phyloP scores from a whole-genome alignment of 2,329 filamentous ascomycete species.

The Aspergillus chevalieri region DNA sequence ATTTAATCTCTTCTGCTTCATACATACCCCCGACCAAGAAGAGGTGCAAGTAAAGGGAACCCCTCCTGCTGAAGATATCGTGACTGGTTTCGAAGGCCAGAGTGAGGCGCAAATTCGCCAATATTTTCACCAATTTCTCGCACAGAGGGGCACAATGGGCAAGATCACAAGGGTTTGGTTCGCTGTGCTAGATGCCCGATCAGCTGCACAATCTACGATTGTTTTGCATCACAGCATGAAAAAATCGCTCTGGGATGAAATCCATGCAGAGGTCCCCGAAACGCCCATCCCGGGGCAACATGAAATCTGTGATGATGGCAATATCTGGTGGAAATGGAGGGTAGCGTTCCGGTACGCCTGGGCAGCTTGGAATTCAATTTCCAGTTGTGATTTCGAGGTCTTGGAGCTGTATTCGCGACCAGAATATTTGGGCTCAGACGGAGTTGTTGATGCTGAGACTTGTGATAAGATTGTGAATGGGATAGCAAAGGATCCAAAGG shows the following conservation, averaged over 20 bases:
- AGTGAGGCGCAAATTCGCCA: background rate
- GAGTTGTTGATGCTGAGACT: slow-evolving; percentile 1
- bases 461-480: background rate
- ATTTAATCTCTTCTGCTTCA: background rate
- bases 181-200: background rate
- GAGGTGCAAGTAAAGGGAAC: background rate
- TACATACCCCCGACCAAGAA: background rate
- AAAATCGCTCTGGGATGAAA: background rate
- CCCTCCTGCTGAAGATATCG: background rate
- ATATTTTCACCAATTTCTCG: background rate
- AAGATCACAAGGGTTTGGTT: background rate
- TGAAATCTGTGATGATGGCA: background rate
- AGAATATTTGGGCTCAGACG: background rate
- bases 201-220: background rate
- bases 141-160: background rate
- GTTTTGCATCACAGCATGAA: background rate
- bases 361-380: background rate
- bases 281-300: background rate
- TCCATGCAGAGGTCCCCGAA: background rate
- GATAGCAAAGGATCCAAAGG: background rate
- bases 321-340: slow-evolving; percentile 1
- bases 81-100: background rate
- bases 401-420: background rate
- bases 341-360: background rate
- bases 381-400: background rate